phyloP scores from a whole-genome alignment of 129 eudicot species.

The Saussurea involucrata region DNA sequence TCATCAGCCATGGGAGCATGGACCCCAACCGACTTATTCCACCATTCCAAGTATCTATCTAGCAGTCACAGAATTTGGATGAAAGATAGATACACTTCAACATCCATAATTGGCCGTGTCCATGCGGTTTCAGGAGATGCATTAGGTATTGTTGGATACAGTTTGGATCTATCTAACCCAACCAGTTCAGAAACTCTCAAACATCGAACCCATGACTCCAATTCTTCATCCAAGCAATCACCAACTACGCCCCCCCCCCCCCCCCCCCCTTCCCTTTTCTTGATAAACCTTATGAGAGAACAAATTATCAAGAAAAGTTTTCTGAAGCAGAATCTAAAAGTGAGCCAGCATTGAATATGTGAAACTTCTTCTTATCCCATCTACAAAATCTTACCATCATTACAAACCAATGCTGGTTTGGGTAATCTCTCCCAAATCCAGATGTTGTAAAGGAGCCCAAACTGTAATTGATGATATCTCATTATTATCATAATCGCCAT shows the following conservation, averaged over 20 bases:
- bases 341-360: conserved; percentile 1
- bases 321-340: conserved; percentile 8
- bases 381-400: conserved; percentile 13
- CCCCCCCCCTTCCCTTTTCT: conserved; percentile 29
- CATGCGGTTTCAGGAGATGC: conserved; percentile 27
- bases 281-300: conserved; percentile 11
- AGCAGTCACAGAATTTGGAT: conserved; percentile 21
- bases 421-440: conserved; percentile 45
- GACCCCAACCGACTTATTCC: conserved; percentile 19
- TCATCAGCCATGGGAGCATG: not conserved
- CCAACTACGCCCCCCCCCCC: conserved; percentile 13
- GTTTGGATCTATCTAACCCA: conserved; percentile 33
- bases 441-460: conserved; percentile 32
- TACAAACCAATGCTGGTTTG: not conserved
- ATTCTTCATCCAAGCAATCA: conserved; percentile 17
- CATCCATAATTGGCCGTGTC: conserved; percentile 26
- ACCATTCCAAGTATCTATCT: conserved; percentile 45
- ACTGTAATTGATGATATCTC: not conserved
- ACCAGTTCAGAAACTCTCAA: conserved; percentile 43
- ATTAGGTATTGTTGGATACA: conserved; percentile 36
- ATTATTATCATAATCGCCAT: not conserved
- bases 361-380: conserved; percentile 18
- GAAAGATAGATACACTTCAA: conserved; percentile 12
- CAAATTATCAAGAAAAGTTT: conserved; percentile 19
- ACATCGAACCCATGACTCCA: conserved; percentile 31